Percentiles rank a stretch among this genome's conserved stretches.
Conservation (phyloP, 2,329 filamentous ascomycete genomes). For the Exophiala lecanii-corni region DNA sequence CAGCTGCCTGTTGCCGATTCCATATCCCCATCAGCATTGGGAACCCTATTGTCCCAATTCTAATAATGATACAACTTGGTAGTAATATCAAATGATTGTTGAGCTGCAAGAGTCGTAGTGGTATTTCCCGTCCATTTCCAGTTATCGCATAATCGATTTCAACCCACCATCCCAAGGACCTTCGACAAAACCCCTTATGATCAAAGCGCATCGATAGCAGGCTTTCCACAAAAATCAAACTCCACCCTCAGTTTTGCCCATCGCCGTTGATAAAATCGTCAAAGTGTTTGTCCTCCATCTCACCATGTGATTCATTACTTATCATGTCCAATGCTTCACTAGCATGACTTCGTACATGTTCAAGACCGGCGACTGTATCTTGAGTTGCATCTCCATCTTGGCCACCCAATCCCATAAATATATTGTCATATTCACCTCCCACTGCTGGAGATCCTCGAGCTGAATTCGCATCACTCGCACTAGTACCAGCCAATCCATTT, state of each 20-base stretch:
- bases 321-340: conserved; percentile 42
- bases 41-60: no score
- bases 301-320: conserved; percentile 20
- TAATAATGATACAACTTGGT: no score
- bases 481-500: conserved; percentile 29
- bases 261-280: conserved; percentile 28
- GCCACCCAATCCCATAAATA: conserved; percentile 45
- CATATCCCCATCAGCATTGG: no score
- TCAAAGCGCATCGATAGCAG: no score
- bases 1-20: no score
- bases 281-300: conserved; percentile 23
- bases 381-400: conserved; percentile 33
- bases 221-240: no score
- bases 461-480: conserved; percentile 31
- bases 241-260: conserved; percentile 11
- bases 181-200: no score
- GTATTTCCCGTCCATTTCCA: no score
- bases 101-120: no score
- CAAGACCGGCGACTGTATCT: conserved; percentile 20
- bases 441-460: conserved; percentile 31
- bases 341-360: conserved; percentile 41
- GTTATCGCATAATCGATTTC: no score
- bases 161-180: no score
- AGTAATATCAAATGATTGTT: no score
- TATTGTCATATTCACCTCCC: conserved; percentile 32